A percentile compares a stretch with the other conserved stretches of the same genome.
Conservation (phyloP, 2,329 filamentous ascomycete species). For the Hypocreales sp. region DNA sequence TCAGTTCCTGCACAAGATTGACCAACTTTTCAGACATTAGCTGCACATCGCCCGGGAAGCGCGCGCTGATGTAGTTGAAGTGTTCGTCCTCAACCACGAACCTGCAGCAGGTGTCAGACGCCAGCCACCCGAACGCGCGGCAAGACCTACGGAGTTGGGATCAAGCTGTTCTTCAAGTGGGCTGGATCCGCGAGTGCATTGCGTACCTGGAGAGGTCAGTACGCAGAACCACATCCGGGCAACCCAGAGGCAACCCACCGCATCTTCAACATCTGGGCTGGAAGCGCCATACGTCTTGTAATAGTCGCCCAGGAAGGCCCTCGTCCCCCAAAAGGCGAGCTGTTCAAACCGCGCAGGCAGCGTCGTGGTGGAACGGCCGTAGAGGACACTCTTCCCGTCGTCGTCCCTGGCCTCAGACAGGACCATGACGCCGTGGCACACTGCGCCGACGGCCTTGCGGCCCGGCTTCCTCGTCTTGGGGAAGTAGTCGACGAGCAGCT, state of each 20-base stretch:
- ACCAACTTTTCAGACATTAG: slow-evolving; percentile 7
- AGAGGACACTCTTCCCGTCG: slow-evolving; percentile 28
- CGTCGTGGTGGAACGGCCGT: slow-evolving; percentile 30
- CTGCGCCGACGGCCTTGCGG: slow-evolving; percentile 27
- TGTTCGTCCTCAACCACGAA: slow-evolving; percentile 32
- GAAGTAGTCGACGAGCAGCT: slow-evolving; percentile 28
- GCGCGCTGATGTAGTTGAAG: slow-evolving; percentile 32
- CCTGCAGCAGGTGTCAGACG: slow-evolving; percentile 9
- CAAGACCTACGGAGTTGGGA: slow-evolving; percentile 23
- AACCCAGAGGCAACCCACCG: slow-evolving; percentile 15
- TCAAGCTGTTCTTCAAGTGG: slow-evolving; percentile 29
- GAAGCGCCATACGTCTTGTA: slow-evolving; percentile 40
- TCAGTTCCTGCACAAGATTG: background rate
- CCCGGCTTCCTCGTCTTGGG: slow-evolving; percentile 27
- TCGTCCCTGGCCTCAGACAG: slow-evolving; percentile 24
- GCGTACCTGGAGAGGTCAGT: slow-evolving; percentile 17
- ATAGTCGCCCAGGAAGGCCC: slow-evolving; percentile 34
- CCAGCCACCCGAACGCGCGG: background rate
- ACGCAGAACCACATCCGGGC: background rate
- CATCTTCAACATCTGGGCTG: slow-evolving; percentile 30
- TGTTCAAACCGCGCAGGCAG: slow-evolving; percentile 33
- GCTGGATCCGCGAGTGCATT: slow-evolving; percentile 23
- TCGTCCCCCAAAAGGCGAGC: slow-evolving; percentile 30
- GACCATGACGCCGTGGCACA: slow-evolving; percentile 38
- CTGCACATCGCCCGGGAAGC: slow-evolving; percentile 27